Evolutionary conservation across 352 stramenopile species (phyloP).

Genomic region (Globisporangium nagaii): DNA sequence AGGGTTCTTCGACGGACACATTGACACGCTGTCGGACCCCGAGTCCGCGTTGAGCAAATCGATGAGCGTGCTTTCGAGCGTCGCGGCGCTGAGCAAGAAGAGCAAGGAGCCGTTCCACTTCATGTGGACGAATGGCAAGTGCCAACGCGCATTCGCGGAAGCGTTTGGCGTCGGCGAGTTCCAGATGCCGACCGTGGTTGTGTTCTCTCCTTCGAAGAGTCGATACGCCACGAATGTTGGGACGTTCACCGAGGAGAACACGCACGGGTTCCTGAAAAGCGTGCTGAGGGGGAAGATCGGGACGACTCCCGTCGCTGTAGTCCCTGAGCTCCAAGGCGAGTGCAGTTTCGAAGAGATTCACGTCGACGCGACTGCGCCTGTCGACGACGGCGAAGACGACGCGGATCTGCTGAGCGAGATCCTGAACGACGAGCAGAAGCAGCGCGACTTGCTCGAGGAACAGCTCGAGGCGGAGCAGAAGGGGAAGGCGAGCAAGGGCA

Average conservation of each 20-base stretch:
- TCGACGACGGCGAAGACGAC: conserved; percentile 45
- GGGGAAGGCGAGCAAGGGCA: conserved; percentile 12
- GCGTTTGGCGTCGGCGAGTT: conserved; percentile 65
- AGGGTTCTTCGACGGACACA: conserved; percentile 63
- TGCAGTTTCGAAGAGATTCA: conserved; percentile 44
- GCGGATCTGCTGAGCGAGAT: conserved; percentile 73
- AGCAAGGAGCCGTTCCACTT: conserved; percentile 58
- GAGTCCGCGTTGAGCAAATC: conserved; percentile 41
- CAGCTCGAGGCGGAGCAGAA: conserved; percentile 34
- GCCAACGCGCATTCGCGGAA: conserved; percentile 59
- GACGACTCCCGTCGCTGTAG: conserved; percentile 38
- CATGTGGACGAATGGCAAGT: conserved; percentile 76
- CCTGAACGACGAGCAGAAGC: conserved; percentile 54
- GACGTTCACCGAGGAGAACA: conserved; percentile 58
- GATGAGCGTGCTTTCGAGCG: conserved; percentile 29
- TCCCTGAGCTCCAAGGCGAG: conserved; percentile 37
- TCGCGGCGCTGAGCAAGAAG: conserved; percentile 44
- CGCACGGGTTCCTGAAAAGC: conserved; percentile 44
- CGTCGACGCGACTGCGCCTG: conserved; percentile 14
- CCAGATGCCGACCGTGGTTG: conserved; percentile 69
- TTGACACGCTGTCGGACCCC: conserved; percentile 31
- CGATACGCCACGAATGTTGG: conserved; percentile 70
- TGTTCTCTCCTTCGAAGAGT: conserved; percentile 71
- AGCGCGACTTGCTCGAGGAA: conserved; percentile 47
- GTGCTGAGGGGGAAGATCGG: conserved; percentile 63